Percentiles rank a stretch among this genome's conserved stretches.
Evolutionary conservation across 2,329 filamentous ascomycete species (phyloP).

Genomic region (Paraphoma chrysanthemicola): DNA sequence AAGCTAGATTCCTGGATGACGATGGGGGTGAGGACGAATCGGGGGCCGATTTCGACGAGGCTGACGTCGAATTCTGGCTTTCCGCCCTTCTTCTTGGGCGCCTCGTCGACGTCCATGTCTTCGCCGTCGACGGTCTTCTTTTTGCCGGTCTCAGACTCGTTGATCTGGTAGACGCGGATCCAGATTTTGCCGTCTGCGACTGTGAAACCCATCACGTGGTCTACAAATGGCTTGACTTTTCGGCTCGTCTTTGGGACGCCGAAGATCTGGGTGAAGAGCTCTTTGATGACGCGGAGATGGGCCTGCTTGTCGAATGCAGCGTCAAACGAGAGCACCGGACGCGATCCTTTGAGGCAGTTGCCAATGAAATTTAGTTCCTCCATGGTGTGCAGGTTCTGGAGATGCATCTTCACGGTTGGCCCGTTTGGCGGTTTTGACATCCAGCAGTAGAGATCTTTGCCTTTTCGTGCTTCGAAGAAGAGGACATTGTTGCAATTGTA

Average conservation of each 20-base stretch:
- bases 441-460: constrained; percentile 94
- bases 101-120: constrained; percentile 42
- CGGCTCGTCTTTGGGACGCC: constrained; percentile 87
- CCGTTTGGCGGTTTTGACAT: constrained; percentile 89
- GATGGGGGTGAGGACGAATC: constrained; percentile 92
- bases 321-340: constrained; percentile 92
- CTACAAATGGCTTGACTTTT: constrained; percentile 94
- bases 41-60: constrained; percentile 90
- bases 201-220: constrained; percentile 93
- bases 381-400: constrained; percentile 93
- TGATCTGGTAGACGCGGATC: constrained; percentile 94
- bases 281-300: constrained; percentile 83
- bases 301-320: constrained; percentile 81
- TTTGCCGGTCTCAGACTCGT: constrained; percentile 73
- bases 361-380: constrained; percentile 96
- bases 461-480: constrained; percentile 95
- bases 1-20: constrained; percentile 95
- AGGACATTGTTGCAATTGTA: constrained; percentile 95
- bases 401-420: constrained; percentile 76
- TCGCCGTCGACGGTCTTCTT: constrained; percentile 50
- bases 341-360: constrained; percentile 92
- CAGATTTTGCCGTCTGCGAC: constrained; percentile 93
- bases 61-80: constrained; percentile 74
- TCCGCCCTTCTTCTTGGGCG: constrained; percentile 55
- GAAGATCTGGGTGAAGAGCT: constrained; percentile 88